phyloP scores from a whole-genome alignment of 2,329 filamentous ascomycete genomes.

The Aspergillus neotritici region DNA sequence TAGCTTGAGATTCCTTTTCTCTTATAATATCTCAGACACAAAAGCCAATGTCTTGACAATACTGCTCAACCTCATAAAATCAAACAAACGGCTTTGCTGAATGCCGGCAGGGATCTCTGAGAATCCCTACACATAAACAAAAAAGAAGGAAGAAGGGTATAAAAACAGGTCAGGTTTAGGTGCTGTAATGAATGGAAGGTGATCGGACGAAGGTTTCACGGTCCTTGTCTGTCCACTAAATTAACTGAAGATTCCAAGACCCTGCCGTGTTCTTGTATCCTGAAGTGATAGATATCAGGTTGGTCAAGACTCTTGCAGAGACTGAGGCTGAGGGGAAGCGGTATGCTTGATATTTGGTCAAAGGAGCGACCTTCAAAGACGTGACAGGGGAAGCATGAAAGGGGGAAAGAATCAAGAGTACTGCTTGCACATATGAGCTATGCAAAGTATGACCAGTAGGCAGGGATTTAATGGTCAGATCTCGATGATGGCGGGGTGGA shows the following conservation, averaged over 20 bases:
- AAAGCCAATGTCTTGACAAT: constrained; percentile 21
- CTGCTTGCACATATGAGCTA: no score
- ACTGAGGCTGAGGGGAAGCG: no score
- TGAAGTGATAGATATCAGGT: no score
- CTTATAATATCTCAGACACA: constrained; percentile 15
- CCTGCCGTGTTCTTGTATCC: not conserved
- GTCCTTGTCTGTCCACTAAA: constrained; percentile 16
- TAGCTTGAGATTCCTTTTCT: constrained; percentile 14
- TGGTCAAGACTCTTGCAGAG: no score
- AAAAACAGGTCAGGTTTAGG: constrained; percentile 19
- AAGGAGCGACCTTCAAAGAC: no score
- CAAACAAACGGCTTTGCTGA: constrained; percentile 20
- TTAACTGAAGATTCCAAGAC: constrained; percentile 8
- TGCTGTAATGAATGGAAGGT: constrained; percentile 13
- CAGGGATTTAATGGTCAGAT: no score
- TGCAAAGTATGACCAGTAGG: no score
- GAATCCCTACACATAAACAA: constrained; percentile 33
- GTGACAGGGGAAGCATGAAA: no score
- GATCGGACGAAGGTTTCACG: constrained; percentile 8
- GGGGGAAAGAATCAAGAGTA: no score
- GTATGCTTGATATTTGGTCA: no score
- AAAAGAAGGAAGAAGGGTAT: constrained; percentile 27
- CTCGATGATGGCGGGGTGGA: no score
- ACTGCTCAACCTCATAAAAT: constrained; percentile 22
- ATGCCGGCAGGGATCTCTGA: constrained; percentile 22